These are phyloP conservation scores for Pezicula neosporulosa DNA, from an alignment of 2,329 filamentous ascomycete species.

Conservation along the genomic window DNA sequence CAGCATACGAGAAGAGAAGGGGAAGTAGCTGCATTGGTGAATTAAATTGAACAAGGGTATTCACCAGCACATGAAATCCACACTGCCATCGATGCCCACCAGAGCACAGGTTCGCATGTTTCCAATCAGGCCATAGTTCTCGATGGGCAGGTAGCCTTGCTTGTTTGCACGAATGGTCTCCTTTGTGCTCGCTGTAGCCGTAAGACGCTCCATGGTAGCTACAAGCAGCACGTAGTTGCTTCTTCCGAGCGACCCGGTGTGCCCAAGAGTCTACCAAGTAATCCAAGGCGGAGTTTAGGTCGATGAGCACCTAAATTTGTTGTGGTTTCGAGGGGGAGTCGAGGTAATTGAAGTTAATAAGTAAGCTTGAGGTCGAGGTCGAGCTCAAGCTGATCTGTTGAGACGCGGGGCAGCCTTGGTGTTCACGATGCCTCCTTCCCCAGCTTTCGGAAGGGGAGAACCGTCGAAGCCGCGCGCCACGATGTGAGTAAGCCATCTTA, in stretches of 20 bases:
- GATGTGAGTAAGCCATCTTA: no score
- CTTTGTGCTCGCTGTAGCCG: neutral
- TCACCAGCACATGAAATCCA: conserved; percentile 77
- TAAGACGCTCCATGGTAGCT: neutral
- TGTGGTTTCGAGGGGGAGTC: neutral
- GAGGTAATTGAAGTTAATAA: neutral
- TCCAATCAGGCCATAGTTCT: conserved; percentile 77
- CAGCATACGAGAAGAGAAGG: neutral
- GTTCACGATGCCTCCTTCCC: no score
- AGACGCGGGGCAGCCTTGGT: no score
- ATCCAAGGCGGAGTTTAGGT: neutral
- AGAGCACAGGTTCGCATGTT: conserved; percentile 78
- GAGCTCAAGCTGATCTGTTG: no score
- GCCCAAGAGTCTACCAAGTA: neutral
- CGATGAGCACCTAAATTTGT: neutral
- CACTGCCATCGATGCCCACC: conserved; percentile 69
- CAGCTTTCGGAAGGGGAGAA: no score
- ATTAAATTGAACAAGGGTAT: conserved; percentile 13
- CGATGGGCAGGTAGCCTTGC: conserved; percentile 44
- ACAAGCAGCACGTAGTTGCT: neutral
- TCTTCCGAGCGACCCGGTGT: no score
- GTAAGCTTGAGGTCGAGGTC: neutral
- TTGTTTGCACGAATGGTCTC: neutral
- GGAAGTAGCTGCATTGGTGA: neutral
- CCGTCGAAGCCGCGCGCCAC: no score